Evolutionary conservation across 257 asterid genomes (phyloP).

Genomic region (Paraleonurus japonicus): DNA sequence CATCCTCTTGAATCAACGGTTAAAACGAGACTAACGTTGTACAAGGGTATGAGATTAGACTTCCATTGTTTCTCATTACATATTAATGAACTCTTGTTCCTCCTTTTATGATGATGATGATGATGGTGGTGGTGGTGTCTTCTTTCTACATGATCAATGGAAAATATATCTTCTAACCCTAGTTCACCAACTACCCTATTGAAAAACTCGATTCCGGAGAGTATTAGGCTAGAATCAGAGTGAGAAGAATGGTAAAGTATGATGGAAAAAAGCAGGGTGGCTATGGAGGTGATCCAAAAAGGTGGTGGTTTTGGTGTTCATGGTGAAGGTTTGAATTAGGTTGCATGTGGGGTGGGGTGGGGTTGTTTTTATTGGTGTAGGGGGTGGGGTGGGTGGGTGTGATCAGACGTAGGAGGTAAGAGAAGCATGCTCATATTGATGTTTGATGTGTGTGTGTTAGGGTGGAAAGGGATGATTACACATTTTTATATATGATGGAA

Average conservation of each 20-base stretch:
- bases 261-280: slow-evolving; percentile 45
- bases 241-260: slow-evolving; percentile 23
- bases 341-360: background rate
- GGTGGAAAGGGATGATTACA: slow-evolving; percentile 27
- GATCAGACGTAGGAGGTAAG: slow-evolving; percentile 62
- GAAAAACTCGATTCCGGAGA: slow-evolving; percentile 22
- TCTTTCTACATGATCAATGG: slow-evolving; percentile 10
- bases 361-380: slow-evolving; percentile 20
- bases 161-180: slow-evolving; percentile 30
- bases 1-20: slow-evolving; percentile 68
- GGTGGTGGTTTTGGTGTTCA: slow-evolving; percentile 43
- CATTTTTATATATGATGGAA: slow-evolving; percentile 25
- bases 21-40: slow-evolving; percentile 45
- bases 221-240: background rate
- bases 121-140: slow-evolving; percentile 27
- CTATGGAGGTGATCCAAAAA: slow-evolving; percentile 50
- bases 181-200: slow-evolving; percentile 24
- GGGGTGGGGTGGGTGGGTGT: slow-evolving; percentile 7
- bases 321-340: slow-evolving; percentile 25
- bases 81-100: slow-evolving; percentile 14
- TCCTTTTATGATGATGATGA: slow-evolving; percentile 24
- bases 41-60: slow-evolving; percentile 44
- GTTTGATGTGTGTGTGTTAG: background rate
- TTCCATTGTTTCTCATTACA: slow-evolving; percentile 48
- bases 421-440: slow-evolving; percentile 38